These are phyloP conservation scores for Podosphaera aphanis DNA, from an alignment of 2,329 filamentous ascomycete genomes.

Conservation along the genomic window DNA sequence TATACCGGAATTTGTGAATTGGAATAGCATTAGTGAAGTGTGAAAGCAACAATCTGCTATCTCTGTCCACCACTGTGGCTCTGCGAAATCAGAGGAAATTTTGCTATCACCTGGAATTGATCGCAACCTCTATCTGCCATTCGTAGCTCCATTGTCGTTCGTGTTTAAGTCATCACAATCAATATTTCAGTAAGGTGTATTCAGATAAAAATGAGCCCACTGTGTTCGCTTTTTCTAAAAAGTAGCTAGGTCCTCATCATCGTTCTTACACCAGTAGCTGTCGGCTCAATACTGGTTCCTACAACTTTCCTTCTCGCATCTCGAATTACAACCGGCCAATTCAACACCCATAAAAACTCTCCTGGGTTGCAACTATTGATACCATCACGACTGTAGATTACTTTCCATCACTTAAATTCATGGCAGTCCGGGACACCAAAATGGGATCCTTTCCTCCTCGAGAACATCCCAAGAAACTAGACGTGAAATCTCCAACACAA, in stretches of 20 bases:
- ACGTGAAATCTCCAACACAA: conserved; percentile 10
- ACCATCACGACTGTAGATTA: background rate
- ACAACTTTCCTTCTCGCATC: background rate
- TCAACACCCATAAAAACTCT: background rate
- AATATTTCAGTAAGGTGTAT: background rate
- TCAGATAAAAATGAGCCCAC: background rate
- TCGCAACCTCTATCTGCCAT: background rate
- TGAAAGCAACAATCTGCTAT: background rate
- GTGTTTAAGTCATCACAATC: background rate
- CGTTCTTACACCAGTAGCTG: background rate
- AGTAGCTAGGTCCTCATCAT: background rate
- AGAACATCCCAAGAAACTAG: conserved; percentile 9
- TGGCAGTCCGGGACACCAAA: conserved; percentile 4
- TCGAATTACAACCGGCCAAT: background rate
- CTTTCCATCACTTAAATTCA: background rate
- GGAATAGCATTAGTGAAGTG: background rate
- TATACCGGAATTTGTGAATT: background rate
- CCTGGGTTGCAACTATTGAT: background rate
- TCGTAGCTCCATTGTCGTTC: background rate
- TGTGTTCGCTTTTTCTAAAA: background rate
- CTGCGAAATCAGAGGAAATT: background rate
- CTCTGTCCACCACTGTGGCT: background rate
- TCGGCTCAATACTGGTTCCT: too few relatives aligned
- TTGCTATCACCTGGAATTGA: background rate
- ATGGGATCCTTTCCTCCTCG: conserved; percentile 11